Percentiles rank a stretch among this genome's conserved stretches.
Conservation (phyloP, 2,329 filamentous ascomycete genomes). For the Tolypocladium cylindrosporum region DNA sequence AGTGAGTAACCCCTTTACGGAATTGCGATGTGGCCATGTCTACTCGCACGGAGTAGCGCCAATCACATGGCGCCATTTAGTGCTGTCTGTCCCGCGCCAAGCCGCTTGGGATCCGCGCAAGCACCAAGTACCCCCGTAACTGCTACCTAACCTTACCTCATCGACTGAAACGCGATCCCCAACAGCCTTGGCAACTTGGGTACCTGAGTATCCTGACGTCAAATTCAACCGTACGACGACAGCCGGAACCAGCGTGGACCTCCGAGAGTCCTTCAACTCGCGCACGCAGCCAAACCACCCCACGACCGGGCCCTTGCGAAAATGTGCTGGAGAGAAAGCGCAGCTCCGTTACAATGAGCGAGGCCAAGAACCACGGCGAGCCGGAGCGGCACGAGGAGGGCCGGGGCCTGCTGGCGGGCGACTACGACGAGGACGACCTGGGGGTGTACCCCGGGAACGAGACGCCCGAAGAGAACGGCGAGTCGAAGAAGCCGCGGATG, state of each 20-base stretch:
- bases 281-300: neutral
- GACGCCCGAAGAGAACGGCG: neutral
- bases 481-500: conserved; percentile 23
- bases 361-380: conserved; percentile 18
- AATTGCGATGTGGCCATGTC: neutral
- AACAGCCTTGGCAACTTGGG: neutral
- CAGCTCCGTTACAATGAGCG: conserved; percentile 19
- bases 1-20: neutral
- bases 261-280: neutral
- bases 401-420: conserved; percentile 19
- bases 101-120: neutral
- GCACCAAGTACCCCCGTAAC: neutral
- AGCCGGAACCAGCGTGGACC: neutral
- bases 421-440: conserved; percentile 16
- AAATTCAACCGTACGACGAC: neutral
- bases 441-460: conserved; percentile 6
- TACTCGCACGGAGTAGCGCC: neutral
- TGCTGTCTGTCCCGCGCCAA: neutral
- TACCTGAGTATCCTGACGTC: neutral
- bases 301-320: conserved; percentile 1
- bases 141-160: neutral
- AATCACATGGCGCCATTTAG: neutral
- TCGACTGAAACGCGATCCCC: neutral
- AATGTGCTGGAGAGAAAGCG: conserved; percentile 6
- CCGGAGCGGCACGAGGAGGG: conserved; percentile 20